Evolutionary conservation across 1,139 yeast genomes (phyloP).

Genomic region (Geotrichum citri-aurantii): DNA sequence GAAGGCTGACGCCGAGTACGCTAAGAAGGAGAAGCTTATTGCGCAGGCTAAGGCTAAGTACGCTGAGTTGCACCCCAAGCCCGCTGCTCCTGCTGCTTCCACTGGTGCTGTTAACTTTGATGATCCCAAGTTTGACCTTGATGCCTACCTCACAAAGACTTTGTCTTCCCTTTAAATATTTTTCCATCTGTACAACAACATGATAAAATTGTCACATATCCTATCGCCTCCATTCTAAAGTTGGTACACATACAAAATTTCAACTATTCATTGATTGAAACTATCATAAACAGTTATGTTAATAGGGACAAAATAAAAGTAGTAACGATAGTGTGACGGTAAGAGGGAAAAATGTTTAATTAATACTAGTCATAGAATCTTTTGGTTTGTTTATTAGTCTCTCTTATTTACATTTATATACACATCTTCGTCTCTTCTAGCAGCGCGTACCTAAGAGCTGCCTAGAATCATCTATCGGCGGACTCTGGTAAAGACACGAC

Average conservation of each 20-base stretch:
- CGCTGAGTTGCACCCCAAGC: conserved; percentile 59
- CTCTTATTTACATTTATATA: neutral
- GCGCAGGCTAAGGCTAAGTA: conserved; percentile 84
- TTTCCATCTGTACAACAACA: neutral
- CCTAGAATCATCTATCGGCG: conserved; percentile 10
- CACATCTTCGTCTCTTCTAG: neutral
- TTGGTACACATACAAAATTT: neutral
- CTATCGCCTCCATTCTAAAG: neutral
- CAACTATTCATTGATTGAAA: neutral
- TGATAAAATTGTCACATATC: neutral
- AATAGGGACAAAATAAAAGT: too few species aligned
- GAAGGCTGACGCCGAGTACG: conserved; percentile 54
- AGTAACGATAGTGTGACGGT: too few species aligned
- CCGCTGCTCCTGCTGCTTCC: conserved; percentile 33
- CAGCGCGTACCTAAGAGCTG: neutral
- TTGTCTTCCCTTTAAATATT: conserved; percentile 21
- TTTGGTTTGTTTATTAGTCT: neutral
- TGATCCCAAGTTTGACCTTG: conserved; percentile 87
- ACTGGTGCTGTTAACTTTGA: conserved; percentile 55
- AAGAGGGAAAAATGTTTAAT: too few species aligned
- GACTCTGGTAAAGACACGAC: conserved; percentile 50
- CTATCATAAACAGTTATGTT: too few species aligned
- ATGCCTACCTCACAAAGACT: conserved; percentile 36
- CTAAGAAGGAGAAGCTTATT: conserved; percentile 68
- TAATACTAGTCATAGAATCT: neutral